Evolutionary conservation across 176 grass and related monocot genomes (phyloP), one percentile per base, ranked within the genome.

Genomic region (Aegilops bicornis): DNA sequence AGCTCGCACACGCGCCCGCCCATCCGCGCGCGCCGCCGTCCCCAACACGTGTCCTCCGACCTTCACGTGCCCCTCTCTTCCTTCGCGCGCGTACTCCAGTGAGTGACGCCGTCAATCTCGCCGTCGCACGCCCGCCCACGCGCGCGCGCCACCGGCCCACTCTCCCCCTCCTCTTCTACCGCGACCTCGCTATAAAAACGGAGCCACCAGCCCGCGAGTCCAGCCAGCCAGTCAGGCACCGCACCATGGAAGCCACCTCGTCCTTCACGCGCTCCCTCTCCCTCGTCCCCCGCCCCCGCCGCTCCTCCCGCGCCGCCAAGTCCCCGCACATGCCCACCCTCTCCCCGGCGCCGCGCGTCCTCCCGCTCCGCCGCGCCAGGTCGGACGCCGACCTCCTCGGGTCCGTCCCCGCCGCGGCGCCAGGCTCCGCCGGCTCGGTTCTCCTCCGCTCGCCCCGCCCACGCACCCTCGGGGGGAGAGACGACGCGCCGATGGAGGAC

Each of bases 311-410:
- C 12, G 39, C 66, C 33, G 52, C 39, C 17, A 65, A 23, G 52
- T 35, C 77, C 6, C 64, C 72, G 10, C 35, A 64, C 60, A 62
- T 80, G 40, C 42, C 89, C 27, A 20, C 73, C 12, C 45, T 16
- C n/a, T 37, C 36, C 65, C 31, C 64, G 19, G 58, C 66, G n/a
- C 69, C 54, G 8, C 60, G 63, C 50, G 20, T 36, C 8, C 20
- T 36, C 15, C 84, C 76, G 78, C 89, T 93, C 81, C 91, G 88
- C 80, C 93, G 91, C 52, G 77, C 88, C 36, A 88, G 83, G 79
- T 95, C 96, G 8, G 95, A 89, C 84, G 54, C 87, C 13, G 91
- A 91, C 85, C 56, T 90, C 70, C 33, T 72, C 48, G 61, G 33
- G 16, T 85, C 89, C 24, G 61, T 87, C 76, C 3, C 70, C n/a